Base-by-base conservation (phyloP, 2,329 filamentous ascomycete genomes). In the Monilinia laxa region DNA sequence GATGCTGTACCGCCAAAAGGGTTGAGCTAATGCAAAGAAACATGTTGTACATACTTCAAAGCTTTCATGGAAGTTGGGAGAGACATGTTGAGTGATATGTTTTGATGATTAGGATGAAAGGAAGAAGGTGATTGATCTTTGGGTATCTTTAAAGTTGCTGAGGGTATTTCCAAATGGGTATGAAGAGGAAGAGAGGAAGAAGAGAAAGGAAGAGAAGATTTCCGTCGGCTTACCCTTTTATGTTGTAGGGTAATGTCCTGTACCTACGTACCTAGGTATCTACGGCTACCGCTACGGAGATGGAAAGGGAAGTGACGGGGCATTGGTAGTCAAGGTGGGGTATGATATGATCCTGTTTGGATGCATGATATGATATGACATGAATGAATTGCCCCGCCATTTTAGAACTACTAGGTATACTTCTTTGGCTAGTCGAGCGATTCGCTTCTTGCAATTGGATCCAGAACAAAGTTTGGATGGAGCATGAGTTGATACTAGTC, bases 61-160 rank as follows among this genome's bases (percentile, higher is more conserved):
- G 86, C 86, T 78, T 87, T 87, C 73, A 74, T 87, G 70, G 82
- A 79, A 76, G 66, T 69, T 55, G 70, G 70, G 25, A 86, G 79
- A 72, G 73, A 74, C 66, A 76, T 75, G 75, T 78, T 72, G 69
- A 64, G 45, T 67, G 58, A 57, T 67, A 51, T 65, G 35, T 65
- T 68, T 18, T 57, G 23, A 20, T 59, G 52, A n/a, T 42, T 23
- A 6, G n/a, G 31, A 35, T 35, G 31, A 5, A 35, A 35, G 31
- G 31, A 35, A 35, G 31, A 35, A 35, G 31, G 5, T 35, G 31
- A 6, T 35, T 35, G 31, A 35, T 35, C 35, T 58, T 57, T 40
- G 31, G 20, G 31, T 25, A 54, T 25, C n/a, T 40, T 35, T 35
- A 6, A 6, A 35, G 31, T 35, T 35, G 31, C 7, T 35, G 5